Evolutionary conservation across 306 rosid species (phyloP), one percentile per base, ranked within the genome.

Genomic region (Lathyrus tuberosus): DNA sequence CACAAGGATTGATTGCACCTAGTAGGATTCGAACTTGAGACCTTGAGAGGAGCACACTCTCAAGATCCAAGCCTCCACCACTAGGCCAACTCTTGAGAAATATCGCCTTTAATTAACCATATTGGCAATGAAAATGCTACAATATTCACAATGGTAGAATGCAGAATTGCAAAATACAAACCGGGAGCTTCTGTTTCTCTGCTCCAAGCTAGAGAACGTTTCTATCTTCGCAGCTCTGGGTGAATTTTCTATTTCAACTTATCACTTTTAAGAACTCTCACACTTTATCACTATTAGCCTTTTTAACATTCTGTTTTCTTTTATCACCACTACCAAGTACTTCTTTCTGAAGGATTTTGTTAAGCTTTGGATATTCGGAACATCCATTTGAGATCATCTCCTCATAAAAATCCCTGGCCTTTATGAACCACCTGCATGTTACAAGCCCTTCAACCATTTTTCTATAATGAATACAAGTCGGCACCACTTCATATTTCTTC

Each of bases 361-460:
- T 64, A 37, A 94, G 85, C 83, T 83, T 85, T 28, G 90, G 87
- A 76, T 88, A 94, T 75, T 75, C 87, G 16, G 74, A 38, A 75
- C 78, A 85, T 62, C 92, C 92, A 1, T 71, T 73, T 18, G 86
- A 81, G 61, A 52, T 78, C 94, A 88, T 86, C 79, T 88, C 89
- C 71, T 73, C 82, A 38, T 88, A 83, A 64, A 88, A 67, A 69
- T 83, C 89, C 67, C 69, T 86, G 63, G 96, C 98, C 85, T 87
- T 82, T 33, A 47, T 38, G 41, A 88, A 65, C 89, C 81, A 73
- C 17, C 86, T 78, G 74, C 85, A 76, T 18, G 43, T 64, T 76
- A 83, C 90, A 64, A 93, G 79, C 70, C 85, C 98, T 79, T 85
- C 86, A 63, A 88, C 77, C 96, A 93, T 80, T 42, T 65, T 62